A percentile compares a stretch with the other conserved stretches of the same genome.
Evolutionary conservation across 2,329 filamentous ascomycete genomes (phyloP).

Genomic region (Pezicula neosporulosa): DNA sequence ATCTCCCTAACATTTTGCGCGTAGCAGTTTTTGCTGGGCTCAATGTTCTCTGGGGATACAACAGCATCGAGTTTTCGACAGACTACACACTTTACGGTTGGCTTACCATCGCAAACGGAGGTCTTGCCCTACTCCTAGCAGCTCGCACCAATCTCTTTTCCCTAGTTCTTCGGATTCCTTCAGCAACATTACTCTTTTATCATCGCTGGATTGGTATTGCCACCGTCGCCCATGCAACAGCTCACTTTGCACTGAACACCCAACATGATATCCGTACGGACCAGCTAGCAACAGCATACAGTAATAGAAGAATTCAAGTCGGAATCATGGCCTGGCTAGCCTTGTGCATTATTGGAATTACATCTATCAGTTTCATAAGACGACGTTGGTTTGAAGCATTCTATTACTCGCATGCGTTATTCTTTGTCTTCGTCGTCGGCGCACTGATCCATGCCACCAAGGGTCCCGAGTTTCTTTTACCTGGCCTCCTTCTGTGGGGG

Average conservation of each 20-base stretch:
- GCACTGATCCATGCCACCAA: constrained; percentile 20
- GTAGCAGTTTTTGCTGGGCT: constrained; percentile 16
- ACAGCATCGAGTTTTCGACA: constrained; percentile 19
- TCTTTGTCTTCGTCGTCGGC: constrained; percentile 20
- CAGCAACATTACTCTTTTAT: constrained; percentile 15
- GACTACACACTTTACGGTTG: constrained; percentile 26
- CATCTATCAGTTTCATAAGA: constrained; percentile 15
- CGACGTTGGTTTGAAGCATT: constrained; percentile 19
- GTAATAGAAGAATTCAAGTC: constrained; percentile 13
- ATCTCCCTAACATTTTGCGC: constrained; percentile 14
- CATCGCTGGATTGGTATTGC: constrained; percentile 21
- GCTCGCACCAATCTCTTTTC: constrained; percentile 20
- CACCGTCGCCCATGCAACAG: constrained; percentile 18
- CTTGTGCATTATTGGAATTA: constrained; percentile 16
- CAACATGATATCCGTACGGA: constrained; percentile 17
- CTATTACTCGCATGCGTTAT: constrained; percentile 22
- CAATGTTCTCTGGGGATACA: constrained; percentile 20
- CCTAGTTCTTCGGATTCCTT: constrained; percentile 17
- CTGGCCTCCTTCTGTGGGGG: constrained; percentile 18
- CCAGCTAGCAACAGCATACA: constrained; percentile 13
- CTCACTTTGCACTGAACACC: constrained; percentile 18
- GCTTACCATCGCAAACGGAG: constrained; percentile 24
- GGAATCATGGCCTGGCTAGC: constrained; percentile 19
- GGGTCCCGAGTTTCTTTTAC: constrained; percentile 20
- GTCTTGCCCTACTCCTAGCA: constrained; percentile 20